Conservation (phyloP, 208 protist genomes). For the Polymyxa betae region DNA sequence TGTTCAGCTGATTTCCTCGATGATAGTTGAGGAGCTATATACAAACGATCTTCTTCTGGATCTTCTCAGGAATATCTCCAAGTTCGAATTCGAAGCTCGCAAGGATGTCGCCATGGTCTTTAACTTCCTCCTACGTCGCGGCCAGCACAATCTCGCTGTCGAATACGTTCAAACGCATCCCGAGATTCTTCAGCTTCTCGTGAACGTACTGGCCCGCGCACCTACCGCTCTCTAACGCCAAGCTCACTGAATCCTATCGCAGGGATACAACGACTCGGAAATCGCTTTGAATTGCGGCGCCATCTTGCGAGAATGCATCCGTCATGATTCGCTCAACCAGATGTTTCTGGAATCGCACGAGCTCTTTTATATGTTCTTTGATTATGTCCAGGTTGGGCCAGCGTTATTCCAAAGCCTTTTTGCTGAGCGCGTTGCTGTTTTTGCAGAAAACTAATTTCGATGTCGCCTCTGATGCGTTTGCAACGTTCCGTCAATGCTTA, state of each 20-base stretch:
- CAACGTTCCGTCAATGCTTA: slow-evolving; percentile 81
- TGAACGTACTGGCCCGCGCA: not conserved
- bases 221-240: not conserved
- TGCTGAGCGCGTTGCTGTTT: not conserved
- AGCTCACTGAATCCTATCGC: not conserved
- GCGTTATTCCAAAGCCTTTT: not conserved
- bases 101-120: slow-evolving; percentile 45
- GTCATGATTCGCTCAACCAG: slow-evolving; percentile 70
- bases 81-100: slow-evolving; percentile 41
- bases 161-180: slow-evolving; percentile 41
- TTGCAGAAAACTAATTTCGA: slow-evolving; percentile 76
- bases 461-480: slow-evolving; percentile 82
- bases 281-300: slow-evolving; percentile 76
- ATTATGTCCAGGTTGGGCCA: slow-evolving; percentile 75
- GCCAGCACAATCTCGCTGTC: slow-evolving; percentile 46
- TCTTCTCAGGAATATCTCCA: not conserved
- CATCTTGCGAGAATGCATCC: slow-evolving; percentile 79
- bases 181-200: not conserved
- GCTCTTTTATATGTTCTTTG: slow-evolving; percentile 79
- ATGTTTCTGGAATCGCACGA: slow-evolving; percentile 67
- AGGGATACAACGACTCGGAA: slow-evolving; percentile 71
- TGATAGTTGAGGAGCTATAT: slow-evolving; percentile 10
- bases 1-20: no score
- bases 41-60: slow-evolving; percentile 2
- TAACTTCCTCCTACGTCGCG: slow-evolving; percentile 34